Evolutionary conservation across 345 rosid genomes (phyloP), one percentile per base, ranked within the genome.

Genomic region (Pugionium cornutum): DNA sequence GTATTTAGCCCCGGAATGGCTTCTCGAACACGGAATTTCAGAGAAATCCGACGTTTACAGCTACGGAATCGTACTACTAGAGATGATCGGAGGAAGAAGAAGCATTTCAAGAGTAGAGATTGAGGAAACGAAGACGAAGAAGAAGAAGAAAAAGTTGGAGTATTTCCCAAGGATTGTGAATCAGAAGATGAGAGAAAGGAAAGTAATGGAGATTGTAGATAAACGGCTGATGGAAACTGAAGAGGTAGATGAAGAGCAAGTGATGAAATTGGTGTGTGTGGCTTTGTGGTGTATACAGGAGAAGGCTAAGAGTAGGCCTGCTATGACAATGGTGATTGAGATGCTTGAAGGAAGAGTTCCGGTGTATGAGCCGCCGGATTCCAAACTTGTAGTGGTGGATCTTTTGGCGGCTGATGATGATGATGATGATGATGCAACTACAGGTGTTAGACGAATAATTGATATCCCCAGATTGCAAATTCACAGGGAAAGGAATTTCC

Each of bases 261-360:
- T 89, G 41, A 84, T 41, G 77, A 83, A 78, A 72, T 4, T 89
- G 69, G 83, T 81, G 2, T 52, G 68, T 52, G 79, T 87, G 28
- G 96, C 95, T 4, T 66, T 91, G 55, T 92, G 96, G 98, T 92
- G 98, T 77, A 84, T 89, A 68, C 98, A 92, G 44, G 95, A 87
- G 77, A 80, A 57, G 70, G 75, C 83, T 11, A 73, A 73, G 72
- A 81, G 73, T 4, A 80, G 98, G 59, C 98, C 98, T 6, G 78
- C 75, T 48, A 89, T 92, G 96, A 73, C 50, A 8, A 63, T 27
- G 10, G 89, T 92, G 48, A 80, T 84, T 5, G 96, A 92, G 57
- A 89, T 92, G 98, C 91, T 92, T 8, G 88, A 92, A 75, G 89
- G 95, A 18, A 77, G 83, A 1, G 80, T 75, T 55, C 8, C 73